Base-by-base conservation (phyloP, 805 yeast genomes). In the Isabelozyma pseudorhagii region DNA sequence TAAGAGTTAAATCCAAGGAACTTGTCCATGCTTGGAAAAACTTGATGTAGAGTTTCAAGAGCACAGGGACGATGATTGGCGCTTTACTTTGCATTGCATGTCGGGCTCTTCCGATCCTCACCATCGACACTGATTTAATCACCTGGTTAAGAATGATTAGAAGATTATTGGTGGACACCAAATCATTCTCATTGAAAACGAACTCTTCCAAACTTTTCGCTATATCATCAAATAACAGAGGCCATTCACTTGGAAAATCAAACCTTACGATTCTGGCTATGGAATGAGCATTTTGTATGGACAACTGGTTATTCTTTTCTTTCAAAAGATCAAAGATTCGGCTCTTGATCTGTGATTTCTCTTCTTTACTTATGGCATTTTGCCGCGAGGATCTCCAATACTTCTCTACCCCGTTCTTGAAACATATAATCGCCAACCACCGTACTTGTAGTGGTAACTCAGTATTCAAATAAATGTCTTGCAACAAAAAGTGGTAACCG, bases 211-310 rank as follows among this genome's bases (percentile, higher is more conserved):
- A 59, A 17, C 74, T 58, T 3, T 58, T 58, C 42, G 80, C 75
- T 1, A 86, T 52, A 11, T 84, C 84, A 49, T 87, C 92, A 60
- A 94, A 87, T 15, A 94, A 62, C 2, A 78, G 66, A 0, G 96
- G 91, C 97, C 97, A 94, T 43, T 85, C 91, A 1, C 71, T 65
- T 0, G 98, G 97, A 62, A 89, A 94, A 59, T 94, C 99, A 49
- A 82, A 74, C 46, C 97, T 71, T 25, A 88, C 86, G 27, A 94
- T 87, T 51, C 85, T 75, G 0, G 96, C 85, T 6, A 88, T 74
- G 0, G 96, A 85, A 54, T 88, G 87, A 0, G 97, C 96, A 63
- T 89, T 87, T 68, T 94, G 98, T 29, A 87, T 78, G 29, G 86
- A 71, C 51, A 93, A 73, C 61, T 85, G 94, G 51, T 79, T 81